Conservation (phyloP, 2,329 filamentous ascomycete species). For the Paecilomyces formosus region DNA sequence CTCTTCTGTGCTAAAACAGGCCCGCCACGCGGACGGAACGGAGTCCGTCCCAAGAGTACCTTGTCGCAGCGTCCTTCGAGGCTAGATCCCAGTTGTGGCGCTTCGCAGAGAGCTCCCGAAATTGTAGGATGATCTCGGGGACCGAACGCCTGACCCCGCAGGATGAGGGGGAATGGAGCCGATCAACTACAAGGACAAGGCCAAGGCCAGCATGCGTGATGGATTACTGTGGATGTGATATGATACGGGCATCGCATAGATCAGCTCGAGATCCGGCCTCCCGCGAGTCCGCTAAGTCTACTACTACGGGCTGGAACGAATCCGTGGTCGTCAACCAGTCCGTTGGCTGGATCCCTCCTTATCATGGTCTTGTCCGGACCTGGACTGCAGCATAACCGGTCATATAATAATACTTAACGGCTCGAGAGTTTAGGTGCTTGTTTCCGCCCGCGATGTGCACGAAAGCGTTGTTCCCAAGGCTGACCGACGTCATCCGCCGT, state of each 20-base stretch:
- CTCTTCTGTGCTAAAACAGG: not conserved
- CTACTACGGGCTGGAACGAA: not conserved
- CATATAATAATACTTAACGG: not conserved
- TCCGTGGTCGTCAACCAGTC: not conserved
- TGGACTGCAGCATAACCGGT: not conserved
- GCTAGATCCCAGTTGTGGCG: not conserved
- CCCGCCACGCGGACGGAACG: not conserved
- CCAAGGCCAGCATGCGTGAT: not conserved
- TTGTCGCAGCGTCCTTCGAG: not conserved
- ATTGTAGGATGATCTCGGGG: not conserved
- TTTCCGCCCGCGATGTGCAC: not conserved
- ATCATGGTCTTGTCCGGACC: not conserved
- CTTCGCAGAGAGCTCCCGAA: not conserved
- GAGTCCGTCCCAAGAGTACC: not conserved
- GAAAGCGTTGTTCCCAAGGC: not conserved
- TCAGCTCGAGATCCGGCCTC: not conserved
- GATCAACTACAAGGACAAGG: not conserved
- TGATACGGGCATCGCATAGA: not conserved
- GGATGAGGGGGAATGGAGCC: not conserved
- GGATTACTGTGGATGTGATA: not conserved
- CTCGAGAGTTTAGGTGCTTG: not conserved
- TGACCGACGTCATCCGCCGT: not conserved
- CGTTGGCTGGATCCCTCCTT: not conserved
- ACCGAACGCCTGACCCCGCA: not conserved
- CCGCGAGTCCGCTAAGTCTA: not conserved